Conservation (phyloP, 257 asterid species). For the Nicotiana obtusifolia region DNA sequence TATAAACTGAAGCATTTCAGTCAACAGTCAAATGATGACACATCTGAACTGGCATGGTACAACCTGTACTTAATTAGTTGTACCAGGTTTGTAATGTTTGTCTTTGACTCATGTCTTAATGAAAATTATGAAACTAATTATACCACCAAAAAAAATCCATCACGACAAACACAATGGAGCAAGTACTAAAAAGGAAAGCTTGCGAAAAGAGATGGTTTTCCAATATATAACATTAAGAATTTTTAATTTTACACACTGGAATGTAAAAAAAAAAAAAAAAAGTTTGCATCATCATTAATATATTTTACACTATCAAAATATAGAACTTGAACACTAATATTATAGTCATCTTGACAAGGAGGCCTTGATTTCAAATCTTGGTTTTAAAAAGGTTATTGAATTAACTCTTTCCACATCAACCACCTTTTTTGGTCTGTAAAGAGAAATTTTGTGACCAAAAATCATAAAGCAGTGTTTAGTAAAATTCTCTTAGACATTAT, state of each 20-base stretch:
- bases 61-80: not conserved
- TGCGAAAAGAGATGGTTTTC: too few relatives aligned
- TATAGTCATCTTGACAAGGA: too few relatives aligned
- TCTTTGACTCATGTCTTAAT: not conserved
- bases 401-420: too few relatives aligned
- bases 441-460: too few relatives aligned
- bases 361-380: too few relatives aligned
- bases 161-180: not conserved
- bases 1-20: not conserved
- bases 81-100: not conserved
- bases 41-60: not conserved
- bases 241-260: not conserved
- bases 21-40: constrained; percentile 8
- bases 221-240: not conserved
- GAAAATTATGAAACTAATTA: not conserved
- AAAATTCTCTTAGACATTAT: too few relatives aligned
- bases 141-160: not conserved
- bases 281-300: too few relatives aligned
- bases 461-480: too few relatives aligned
- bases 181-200: not conserved
- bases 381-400: too few relatives aligned
- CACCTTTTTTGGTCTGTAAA: too few relatives aligned
- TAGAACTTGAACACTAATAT: too few relatives aligned
- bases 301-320: too few relatives aligned
- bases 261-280: not conserved